Evolutionary conservation across 805 yeast species (phyloP).

Genomic region (Komagataella kurtzmanii): DNA sequence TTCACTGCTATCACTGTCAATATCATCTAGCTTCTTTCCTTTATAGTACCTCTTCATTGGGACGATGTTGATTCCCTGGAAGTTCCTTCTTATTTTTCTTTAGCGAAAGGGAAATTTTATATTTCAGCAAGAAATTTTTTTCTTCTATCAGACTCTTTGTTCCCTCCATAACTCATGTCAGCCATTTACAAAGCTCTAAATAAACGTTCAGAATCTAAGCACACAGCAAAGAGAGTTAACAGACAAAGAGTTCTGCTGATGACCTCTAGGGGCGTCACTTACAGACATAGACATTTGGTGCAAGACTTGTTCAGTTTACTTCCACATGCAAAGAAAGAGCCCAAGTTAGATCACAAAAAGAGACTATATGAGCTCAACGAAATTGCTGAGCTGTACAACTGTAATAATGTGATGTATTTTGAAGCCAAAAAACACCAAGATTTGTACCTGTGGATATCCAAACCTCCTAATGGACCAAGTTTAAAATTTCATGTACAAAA

Average conservation of each 20-base stretch:
- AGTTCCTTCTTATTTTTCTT: conserved; percentile 2
- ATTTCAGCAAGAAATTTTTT: not conserved
- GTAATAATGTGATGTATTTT: conserved; percentile 87
- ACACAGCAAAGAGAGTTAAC: conserved; percentile 49
- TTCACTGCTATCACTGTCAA: not conserved
- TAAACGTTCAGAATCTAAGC: conserved; percentile 20
- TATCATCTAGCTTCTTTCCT: not conserved
- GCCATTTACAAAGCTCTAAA: conserved; percentile 55
- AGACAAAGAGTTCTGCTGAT: conserved; percentile 81
- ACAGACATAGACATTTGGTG: conserved; percentile 89
- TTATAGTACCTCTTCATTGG: not conserved
- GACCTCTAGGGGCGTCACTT: conserved; percentile 91
- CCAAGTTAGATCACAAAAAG: conserved; percentile 88
- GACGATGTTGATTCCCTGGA: not conserved
- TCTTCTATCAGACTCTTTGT: not conserved
- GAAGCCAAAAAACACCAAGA: conserved; percentile 96
- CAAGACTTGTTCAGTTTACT: conserved; percentile 64
- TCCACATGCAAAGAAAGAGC: conserved; percentile 95
- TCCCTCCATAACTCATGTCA: conserved; percentile 32
- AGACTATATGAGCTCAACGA: conserved; percentile 82
- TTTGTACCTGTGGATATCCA: conserved; percentile 86
- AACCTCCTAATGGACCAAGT: conserved; percentile 98
- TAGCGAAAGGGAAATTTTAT: not conserved
- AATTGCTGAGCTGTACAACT: conserved; percentile 92
- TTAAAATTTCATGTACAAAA: conserved; percentile 88